A percentile compares a stretch with the other conserved stretches of the same genome.
phyloP scores from a whole-genome alignment of 176 grass and related monocot genomes.

The Secale cereale region DNA sequence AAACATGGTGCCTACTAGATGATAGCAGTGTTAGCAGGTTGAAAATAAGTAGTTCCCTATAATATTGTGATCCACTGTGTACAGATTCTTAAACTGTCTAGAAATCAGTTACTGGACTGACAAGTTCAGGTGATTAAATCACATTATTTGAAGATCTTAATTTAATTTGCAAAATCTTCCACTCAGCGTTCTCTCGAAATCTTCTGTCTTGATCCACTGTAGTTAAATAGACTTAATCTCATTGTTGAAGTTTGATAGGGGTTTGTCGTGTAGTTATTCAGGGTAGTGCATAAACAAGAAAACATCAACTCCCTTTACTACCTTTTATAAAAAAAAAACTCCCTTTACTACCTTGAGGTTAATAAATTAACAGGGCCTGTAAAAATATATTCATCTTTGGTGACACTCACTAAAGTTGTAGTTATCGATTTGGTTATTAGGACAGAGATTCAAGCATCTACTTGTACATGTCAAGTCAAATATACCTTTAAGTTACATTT shows the following conservation, averaged over 20 bases:
- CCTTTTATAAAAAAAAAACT: no score
- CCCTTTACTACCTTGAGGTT: neutral
- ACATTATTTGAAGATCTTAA: neutral
- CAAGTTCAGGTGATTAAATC: neutral
- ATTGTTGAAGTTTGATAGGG: neutral
- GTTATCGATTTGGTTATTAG: slow-evolving; percentile 2
- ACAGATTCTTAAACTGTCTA: neutral
- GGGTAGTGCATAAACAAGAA: neutral
- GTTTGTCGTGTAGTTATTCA: neutral
- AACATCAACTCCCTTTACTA: neutral
- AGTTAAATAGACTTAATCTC: neutral
- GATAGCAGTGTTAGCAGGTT: neutral
- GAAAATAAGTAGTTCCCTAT: neutral
- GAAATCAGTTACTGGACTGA: neutral
- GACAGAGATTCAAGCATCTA: neutral
- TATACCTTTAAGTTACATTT: neutral
- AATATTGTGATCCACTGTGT: neutral
- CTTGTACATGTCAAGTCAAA: neutral
- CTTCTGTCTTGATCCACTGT: neutral
- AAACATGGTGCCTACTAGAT: neutral
- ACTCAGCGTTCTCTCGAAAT: neutral
- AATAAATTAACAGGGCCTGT: neutral
- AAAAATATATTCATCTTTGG: neutral
- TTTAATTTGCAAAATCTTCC: neutral
- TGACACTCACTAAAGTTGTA: neutral